Evolutionary conservation across 2,329 filamentous ascomycete species (phyloP), one percentile per base, ranked within the genome.

Genomic region (Xylariaceae sp.): DNA sequence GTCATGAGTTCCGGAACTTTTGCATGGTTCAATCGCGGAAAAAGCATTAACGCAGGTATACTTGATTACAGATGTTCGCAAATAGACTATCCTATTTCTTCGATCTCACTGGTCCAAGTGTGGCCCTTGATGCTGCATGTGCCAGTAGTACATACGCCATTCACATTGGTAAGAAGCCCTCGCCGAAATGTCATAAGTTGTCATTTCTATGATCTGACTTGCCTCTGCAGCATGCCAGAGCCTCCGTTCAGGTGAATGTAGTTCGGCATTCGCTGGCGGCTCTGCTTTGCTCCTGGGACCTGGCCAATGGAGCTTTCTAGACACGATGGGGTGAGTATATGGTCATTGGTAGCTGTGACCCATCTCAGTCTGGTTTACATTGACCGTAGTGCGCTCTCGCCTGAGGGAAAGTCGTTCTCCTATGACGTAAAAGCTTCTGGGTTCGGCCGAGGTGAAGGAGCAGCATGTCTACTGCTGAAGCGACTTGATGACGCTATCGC

Each of bases 11-110:
- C 7, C 22, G 22, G 22, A 7, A 7, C 22, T 28, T 28, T 28
- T 28, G 22, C 22, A 28, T 5, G 22, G 22, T 28, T 5, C 22
- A 28, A 28, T 5, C 22, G 22, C 22, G 22, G 4, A 28, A 7
- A 28, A 28, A 7, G 22, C 7, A 28, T 28, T 28, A 7, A 28
- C 22, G 22, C 22, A 28, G 22, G 22, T 28, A 28, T 28, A 28
- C 22, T 7, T 28, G 7, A 28, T 28, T 7, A 6, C 51, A 48
- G 45, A 55, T 55, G 53, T 47, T 45, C n/a, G 45, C 53, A 22
- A 55, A 55, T 39, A 48, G 53, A 19, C 12, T 55, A 5, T 55
- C 53, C 6, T 51, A 55, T 38, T 55, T 55, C 31, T 49, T 55
- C 16, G 53, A 49, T 38, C 19, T 55, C 5, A 41, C 39, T 13